Base-by-base conservation (phyloP, 306 rosid genomes). In the Cucurbita argyrosperma region DNA sequence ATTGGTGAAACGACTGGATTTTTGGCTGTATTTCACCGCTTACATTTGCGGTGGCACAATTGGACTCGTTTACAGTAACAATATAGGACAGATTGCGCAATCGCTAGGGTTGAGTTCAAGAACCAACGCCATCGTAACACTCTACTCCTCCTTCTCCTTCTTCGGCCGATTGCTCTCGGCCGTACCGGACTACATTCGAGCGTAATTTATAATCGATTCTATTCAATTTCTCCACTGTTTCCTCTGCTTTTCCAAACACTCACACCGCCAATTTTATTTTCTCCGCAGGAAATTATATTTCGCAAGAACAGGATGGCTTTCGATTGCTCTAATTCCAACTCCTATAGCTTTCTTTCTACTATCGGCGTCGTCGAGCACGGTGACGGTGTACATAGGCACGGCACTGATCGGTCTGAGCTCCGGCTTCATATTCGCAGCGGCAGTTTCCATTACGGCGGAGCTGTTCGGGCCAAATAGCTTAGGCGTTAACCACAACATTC, bases 81-180 rank as follows among this genome's bases (percentile, higher is more conserved):
- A 95, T 78, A 80, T 95, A 35, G 99, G 99, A 47, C 99, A 95
- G 85, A 95, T 95, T 61, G 89, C 96, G 53, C 97, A 95, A 68
- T 95, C 99, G 63, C 51, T 95, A 30, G 96, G 96, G 54, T 76
- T 76, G 53, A 74, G 81, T 74, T 83, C 96, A 45, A 74, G 75
- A 14, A 87, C 90, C 10, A 77, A 89, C 0, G 79, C 90, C 6
- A 88, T 95, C 23, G 85, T 95, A 23, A 95, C 97, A 0, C 85
- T 95, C 58, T 95, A 91, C 80, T 88, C 99, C 4, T 76, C 99
- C 23, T 91, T 89, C 83, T 95, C 99, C 66, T 95, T 95, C 84
- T 95, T 95, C 47, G 99, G 99, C 52, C 92, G 99, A 52, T 85
- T 95, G 84, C 96, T 95, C 62, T 95, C 99, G 14, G 97, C 99